Evolutionary conservation across 192 early-diverging fungal genomes (phyloP).

Genomic region (Entophlyctis luteolus): DNA sequence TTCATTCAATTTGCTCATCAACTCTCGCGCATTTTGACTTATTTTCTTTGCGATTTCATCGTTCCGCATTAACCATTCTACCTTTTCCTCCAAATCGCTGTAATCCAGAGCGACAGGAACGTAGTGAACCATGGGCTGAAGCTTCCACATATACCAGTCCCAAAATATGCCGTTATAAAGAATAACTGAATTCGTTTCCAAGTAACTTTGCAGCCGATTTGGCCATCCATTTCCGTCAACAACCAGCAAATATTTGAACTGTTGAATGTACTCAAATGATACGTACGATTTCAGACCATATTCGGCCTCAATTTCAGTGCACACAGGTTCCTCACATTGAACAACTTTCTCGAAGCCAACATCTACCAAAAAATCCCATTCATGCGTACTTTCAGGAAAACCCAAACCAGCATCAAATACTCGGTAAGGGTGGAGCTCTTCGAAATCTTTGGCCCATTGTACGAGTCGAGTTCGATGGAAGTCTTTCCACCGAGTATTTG

Average conservation of each 20-base stretch:
- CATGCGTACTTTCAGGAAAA: neutral
- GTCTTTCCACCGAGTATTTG: neutral
- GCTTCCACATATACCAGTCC: conserved; percentile 14
- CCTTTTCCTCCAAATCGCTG: conserved; percentile 19
- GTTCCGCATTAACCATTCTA: conserved; percentile 4
- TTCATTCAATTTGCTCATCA: neutral
- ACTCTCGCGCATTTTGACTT: neutral
- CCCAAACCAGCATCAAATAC: neutral
- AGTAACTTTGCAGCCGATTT: neutral
- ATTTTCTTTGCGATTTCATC: conserved; percentile 9
- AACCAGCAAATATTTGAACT: conserved; percentile 19
- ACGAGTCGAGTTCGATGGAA: neutral
- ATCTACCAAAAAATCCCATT: neutral
- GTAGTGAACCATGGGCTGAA: conserved; percentile 20
- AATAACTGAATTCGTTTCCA: conserved; percentile 11
- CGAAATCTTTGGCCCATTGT: neutral
- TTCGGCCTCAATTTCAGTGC: neutral
- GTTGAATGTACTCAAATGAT: neutral
- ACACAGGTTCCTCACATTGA: neutral
- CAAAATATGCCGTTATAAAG: conserved; percentile 10
- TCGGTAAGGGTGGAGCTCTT: neutral
- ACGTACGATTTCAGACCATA: neutral
- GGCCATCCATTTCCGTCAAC: conserved; percentile 5
- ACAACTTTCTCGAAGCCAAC: neutral
- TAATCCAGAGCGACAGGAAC: conserved; percentile 15